Conservation (phyloP, 2,329 filamentous ascomycete genomes). For the Kalmusia sp. region DNA sequence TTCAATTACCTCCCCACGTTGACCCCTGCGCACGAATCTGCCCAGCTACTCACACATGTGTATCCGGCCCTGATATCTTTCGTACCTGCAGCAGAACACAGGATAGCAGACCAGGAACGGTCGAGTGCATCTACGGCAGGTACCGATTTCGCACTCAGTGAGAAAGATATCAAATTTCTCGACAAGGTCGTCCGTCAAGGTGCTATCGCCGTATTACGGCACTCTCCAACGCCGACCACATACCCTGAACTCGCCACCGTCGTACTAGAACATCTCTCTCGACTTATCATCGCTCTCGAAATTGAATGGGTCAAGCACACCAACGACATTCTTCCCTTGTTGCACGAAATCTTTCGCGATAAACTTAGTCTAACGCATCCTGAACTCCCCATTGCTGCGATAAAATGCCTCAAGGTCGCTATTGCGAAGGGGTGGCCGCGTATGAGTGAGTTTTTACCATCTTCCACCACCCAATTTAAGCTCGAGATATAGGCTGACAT, state of each 20-base stretch:
- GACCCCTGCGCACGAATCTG: conserved; percentile 75
- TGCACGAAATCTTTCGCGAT: conserved; percentile 70
- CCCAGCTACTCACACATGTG: conserved; percentile 67
- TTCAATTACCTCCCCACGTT: conserved; percentile 79
- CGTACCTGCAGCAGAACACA: conserved; percentile 18
- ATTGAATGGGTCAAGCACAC: conserved; percentile 72
- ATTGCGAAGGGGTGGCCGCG: conserved; percentile 7
- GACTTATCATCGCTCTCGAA: conserved; percentile 64
- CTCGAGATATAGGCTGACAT: background rate
- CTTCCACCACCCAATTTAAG: background rate
- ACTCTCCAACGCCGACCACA: conserved; percentile 59
- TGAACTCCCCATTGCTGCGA: background rate
- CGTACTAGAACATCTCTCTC: conserved; percentile 60
- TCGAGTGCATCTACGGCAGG: background rate
- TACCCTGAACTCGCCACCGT: conserved; percentile 64
- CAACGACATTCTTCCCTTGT: conserved; percentile 71
- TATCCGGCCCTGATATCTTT: conserved; percentile 73
- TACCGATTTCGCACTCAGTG: conserved; percentile 20
- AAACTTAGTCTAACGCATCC: conserved; percentile 47
- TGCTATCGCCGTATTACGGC: conserved; percentile 56
- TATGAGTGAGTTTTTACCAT: background rate
- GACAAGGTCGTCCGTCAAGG: conserved; percentile 53
- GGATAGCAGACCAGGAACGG: background rate
- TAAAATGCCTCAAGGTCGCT: background rate
- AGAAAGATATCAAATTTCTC: conserved; percentile 42